Conservation (phyloP, 164 flowering plant genomes). For the Stephania yunnanensis region DNA sequence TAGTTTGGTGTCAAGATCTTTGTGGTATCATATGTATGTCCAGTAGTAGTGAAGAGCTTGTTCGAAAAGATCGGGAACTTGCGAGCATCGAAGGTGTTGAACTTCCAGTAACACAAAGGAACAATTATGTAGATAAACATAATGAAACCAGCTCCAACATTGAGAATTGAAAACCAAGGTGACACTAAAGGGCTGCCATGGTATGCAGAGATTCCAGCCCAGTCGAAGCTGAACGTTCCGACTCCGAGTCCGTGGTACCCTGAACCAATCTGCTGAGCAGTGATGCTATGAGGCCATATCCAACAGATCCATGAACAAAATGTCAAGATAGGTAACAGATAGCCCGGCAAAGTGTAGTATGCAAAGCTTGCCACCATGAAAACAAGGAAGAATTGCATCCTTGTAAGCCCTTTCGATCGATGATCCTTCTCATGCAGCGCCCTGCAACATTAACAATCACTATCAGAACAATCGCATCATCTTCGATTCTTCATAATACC, state of each 20-base stretch:
- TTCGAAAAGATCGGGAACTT: constrained; percentile 88
- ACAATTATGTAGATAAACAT: constrained; percentile 85
- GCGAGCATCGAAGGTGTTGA: constrained; percentile 68
- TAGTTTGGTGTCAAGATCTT: constrained; percentile 72
- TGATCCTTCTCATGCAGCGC: constrained; percentile 87
- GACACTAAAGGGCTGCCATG: constrained; percentile 92
- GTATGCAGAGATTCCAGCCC: constrained; percentile 97
- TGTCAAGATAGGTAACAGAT: constrained; percentile 72
- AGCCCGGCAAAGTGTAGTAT: constrained; percentile 85
- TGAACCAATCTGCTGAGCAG: constrained; percentile 92
- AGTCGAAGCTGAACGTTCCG: constrained; percentile 89
- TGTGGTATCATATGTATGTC: constrained; percentile 68
- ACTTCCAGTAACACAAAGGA: constrained; percentile 91
- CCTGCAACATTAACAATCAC: constrained; percentile 29
- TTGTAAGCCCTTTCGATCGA: constrained; percentile 46
- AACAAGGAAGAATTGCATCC: constrained; percentile 79
- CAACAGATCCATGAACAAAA: constrained; percentile 98
- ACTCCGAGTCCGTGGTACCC: constrained; percentile 89
- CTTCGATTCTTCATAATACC: background rate
- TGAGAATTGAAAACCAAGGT: constrained; percentile 76
- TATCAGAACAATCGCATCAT: background rate
- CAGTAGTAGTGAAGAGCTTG: constrained; percentile 59
- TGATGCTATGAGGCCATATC: constrained; percentile 77
- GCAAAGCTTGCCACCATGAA: constrained; percentile 65
- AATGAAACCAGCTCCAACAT: constrained; percentile 50